Conservation (phyloP, 805 yeast genomes). For the Sugiyamaella mastotermitis region DNA sequence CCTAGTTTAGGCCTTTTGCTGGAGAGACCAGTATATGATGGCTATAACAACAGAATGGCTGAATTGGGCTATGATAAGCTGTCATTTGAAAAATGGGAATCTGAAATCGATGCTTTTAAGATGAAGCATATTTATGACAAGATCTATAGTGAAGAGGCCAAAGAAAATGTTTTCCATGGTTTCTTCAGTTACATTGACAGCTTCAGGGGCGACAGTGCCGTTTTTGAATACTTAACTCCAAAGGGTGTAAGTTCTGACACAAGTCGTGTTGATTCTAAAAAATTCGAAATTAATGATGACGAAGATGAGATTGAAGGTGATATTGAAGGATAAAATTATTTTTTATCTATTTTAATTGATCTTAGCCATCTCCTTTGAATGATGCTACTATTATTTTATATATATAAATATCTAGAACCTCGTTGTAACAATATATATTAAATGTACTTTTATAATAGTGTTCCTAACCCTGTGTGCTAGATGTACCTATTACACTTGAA, state of each 20-base stretch:
- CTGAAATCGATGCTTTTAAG: conserved; percentile 80
- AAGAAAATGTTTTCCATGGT: conserved; percentile 83
- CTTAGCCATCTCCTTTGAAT: too few species aligned
- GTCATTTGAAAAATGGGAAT: conserved; percentile 57
- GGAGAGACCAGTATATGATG: conserved; percentile 88
- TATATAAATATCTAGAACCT: too few species aligned
- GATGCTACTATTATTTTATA: too few species aligned
- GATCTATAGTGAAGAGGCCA: conserved; percentile 82
- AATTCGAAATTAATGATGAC: conserved; percentile 27
- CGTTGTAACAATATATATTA: too few species aligned
- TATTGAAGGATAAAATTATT: conserved; percentile 21
- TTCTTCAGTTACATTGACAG: conserved; percentile 88
- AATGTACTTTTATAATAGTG: too few species aligned
- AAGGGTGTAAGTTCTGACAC: conserved; percentile 26
- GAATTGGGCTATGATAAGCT: conserved; percentile 74
- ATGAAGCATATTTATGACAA: conserved; percentile 84
- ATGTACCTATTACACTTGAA: too few species aligned
- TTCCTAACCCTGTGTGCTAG: too few species aligned
- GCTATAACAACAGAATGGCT: conserved; percentile 64
- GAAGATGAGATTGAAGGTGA: conserved; percentile 31
- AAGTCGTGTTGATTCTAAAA: conserved; percentile 10
- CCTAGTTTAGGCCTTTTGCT: conserved; percentile 90
- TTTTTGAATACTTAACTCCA: conserved; percentile 48
- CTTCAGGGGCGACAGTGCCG: conserved; percentile 59
- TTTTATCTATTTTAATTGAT: too few species aligned